Percentiles rank a stretch among this genome's conserved stretches.
These are phyloP conservation scores for Leucoagaricus sp. DNA, from an alignment of 1,284 basidiomycete genomes.

Conservation along the genomic window DNA sequence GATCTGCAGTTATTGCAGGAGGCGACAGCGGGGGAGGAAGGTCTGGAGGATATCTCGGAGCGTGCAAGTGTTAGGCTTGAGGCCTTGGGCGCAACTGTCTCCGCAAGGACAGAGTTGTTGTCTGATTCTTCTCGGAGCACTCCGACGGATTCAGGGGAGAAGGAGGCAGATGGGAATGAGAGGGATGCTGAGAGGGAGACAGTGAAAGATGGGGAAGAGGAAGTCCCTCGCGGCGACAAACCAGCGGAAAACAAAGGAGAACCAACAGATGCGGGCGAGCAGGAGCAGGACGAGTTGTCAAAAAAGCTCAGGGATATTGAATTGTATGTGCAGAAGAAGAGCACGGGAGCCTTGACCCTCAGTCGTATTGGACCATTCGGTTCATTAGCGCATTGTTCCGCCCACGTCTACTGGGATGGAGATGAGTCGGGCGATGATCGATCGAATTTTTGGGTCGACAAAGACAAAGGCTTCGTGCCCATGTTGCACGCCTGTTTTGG, in stretches of 20 bases:
- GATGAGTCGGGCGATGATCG: background rate
- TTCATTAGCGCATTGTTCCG: background rate
- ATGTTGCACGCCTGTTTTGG: background rate
- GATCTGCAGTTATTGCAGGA: background rate
- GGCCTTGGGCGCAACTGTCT: background rate
- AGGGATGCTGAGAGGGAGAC: background rate
- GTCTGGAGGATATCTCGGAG: background rate
- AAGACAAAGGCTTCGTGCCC: conserved; percentile 1
- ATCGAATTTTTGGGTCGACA: background rate
- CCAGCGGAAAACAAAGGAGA: background rate
- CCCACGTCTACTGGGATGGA: background rate
- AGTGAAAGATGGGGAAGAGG: background rate
- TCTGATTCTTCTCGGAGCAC: background rate
- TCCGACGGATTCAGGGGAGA: background rate
- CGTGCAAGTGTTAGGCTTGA: background rate
- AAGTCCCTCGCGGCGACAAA: background rate
- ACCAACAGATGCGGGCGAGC: background rate
- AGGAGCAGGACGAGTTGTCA: background rate
- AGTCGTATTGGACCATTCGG: background rate
- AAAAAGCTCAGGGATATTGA: background rate
- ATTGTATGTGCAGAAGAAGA: background rate
- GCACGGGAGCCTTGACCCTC: background rate
- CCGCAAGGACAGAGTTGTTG: background rate
- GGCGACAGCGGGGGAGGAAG: background rate
- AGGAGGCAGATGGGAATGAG: background rate